Evolutionary conservation across 2,329 filamentous ascomycete species (phyloP), one percentile per base, ranked within the genome.

Genomic region (Nothopassalora personata): DNA sequence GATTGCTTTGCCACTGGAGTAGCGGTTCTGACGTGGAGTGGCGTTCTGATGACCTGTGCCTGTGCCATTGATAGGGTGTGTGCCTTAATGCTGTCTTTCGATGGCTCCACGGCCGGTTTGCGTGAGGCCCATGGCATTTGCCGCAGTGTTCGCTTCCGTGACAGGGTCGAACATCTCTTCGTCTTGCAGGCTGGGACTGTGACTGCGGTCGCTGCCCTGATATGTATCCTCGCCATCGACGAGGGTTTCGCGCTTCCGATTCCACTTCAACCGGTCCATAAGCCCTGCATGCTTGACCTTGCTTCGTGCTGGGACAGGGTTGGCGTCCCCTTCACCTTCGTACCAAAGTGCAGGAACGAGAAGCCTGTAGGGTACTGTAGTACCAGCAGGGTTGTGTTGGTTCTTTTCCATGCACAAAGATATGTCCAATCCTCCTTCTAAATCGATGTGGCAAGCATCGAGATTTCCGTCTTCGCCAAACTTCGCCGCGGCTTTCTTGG

Each of bases 341-440:
- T 78, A 86, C 67, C 76, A 76, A 54, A 99, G 77, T 55, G 86
- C 85, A 10, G 95, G 94, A 5, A 99, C 87, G 1, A 97, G 81
- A 5, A 99, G 77, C 43, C 91, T 82, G 73, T 99, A 99, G 8
- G 91, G 90, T 53, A 86, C 84, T 0, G 94, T 99, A 64, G 90
- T 91, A 13, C 94, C 95, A 0, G 89, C 83, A 0, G 94, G 93
- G 67, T 99, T 91, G 63, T 85, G 86, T 48, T 89, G 83, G 67
- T 88, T 91, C 61, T 97, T 85, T 75, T 99, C 94, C 62, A 96
- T 86, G 67, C 97, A 96, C 47, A 99, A 76, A 53, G 86, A 89
- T 36, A 99, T 87, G 65, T 97, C 91, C 9, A 99, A 78, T 0
- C 91, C 91, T 31, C 88, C 88, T 70, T 94, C 85, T 0, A 97